phyloP scores from a whole-genome alignment of 257 asterid genomes.

The Datura wrightii region DNA sequence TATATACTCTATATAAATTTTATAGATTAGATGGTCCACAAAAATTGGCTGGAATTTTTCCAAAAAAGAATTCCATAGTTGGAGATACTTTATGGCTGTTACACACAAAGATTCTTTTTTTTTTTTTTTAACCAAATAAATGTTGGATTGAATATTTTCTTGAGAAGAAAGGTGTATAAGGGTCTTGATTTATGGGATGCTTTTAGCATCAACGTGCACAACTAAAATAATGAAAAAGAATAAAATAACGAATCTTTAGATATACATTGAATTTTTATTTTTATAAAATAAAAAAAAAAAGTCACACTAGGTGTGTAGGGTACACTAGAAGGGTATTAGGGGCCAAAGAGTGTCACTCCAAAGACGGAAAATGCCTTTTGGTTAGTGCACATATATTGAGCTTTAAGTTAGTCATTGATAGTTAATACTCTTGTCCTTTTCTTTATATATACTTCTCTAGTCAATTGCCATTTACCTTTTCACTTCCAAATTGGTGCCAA shows the following conservation, averaged over 20 bases:
- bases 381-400: constrained; percentile 28
- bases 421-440: constrained; percentile 20
- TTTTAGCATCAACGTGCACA: constrained; percentile 36
- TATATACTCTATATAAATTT: no score
- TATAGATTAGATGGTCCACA: no score
- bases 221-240: constrained; percentile 28
- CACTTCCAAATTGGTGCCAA: neutral
- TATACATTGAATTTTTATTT: neutral
- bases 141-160: constrained; percentile 24
- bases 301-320: constrained; percentile 11
- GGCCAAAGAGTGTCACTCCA: constrained; percentile 30
- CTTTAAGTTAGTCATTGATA: neutral
- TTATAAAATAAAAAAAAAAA: neutral
- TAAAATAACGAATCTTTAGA: constrained; percentile 31
- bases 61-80: constrained; percentile 11
- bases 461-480: neutral
- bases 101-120: neutral
- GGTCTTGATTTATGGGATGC: constrained; percentile 15
- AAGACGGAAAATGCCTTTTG: constrained; percentile 35
- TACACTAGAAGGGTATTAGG: neutral
- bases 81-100: constrained; percentile 21
- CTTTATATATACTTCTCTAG: constrained; percentile 24
- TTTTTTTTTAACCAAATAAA: neutral
- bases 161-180: constrained; percentile 14
- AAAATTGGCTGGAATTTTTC: no score